Conservation (phyloP, 139 green algal species). For the Desmodesmus armatus region DNA sequence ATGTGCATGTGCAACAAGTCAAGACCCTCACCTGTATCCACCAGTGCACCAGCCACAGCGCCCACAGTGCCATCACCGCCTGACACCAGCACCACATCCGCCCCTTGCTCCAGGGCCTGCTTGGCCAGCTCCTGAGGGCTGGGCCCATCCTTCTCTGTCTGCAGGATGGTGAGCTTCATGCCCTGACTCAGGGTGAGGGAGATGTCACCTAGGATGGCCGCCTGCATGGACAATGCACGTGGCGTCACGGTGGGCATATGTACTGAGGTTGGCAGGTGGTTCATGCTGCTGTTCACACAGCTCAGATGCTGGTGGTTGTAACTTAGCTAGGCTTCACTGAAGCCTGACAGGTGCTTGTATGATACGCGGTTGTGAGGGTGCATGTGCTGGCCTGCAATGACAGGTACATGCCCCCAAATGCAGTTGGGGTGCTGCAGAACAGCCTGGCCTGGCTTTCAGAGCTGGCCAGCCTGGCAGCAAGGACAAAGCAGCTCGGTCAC, state of each 20-base stretch:
- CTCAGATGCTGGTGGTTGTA: background rate
- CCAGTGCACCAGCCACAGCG: conserved; percentile 41
- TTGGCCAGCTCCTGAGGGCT: conserved; percentile 30
- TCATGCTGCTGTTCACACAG: background rate
- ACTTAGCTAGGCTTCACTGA: no score
- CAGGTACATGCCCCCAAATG: background rate
- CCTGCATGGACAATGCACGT: background rate
- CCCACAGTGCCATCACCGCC: conserved; percentile 44
- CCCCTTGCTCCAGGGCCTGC: conserved; percentile 12
- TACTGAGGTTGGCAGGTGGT: no score
- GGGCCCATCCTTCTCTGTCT: conserved; percentile 10
- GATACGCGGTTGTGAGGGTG: no score
- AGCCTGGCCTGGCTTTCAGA: no score
- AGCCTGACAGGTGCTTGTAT: no score
- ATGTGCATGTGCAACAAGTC: no score
- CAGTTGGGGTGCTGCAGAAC: no score
- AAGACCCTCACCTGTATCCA: conserved; percentile 7
- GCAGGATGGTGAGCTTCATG: conserved; percentile 14
- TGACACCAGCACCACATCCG: conserved; percentile 29
- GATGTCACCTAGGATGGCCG: conserved; percentile 5
- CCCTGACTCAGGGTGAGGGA: conserved; percentile 28
- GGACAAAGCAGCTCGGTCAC: no score
- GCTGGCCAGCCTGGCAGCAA: no score
- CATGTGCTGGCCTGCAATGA: background rate
- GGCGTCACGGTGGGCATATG: no score